Evolutionary conservation across 1,284 basidiomycete species (phyloP).

Genomic region (Hemileia vastatrix): DNA sequence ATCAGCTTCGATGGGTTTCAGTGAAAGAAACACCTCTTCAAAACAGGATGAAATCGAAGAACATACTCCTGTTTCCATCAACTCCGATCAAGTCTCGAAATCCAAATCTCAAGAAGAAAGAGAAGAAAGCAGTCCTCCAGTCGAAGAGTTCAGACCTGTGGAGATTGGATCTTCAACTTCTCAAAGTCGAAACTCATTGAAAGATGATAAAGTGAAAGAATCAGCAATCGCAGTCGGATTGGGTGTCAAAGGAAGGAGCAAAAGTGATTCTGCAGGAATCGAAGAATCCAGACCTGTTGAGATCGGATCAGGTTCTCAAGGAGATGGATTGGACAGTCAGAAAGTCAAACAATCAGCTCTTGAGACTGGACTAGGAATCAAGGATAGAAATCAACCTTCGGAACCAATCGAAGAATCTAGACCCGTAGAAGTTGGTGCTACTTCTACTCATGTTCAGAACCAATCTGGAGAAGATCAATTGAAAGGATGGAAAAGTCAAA

Average conservation of each 20-base stretch:
- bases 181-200: no score
- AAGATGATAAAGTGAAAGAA: background rate
- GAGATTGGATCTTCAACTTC: no score
- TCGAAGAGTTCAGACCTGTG: no score
- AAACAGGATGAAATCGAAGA: no score
- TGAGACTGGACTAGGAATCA: background rate
- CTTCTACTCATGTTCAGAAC: background rate
- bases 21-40: no score
- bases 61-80: no score
- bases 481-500: background rate
- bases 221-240: background rate
- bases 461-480: background rate
- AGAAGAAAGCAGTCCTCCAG: no score
- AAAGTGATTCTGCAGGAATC: background rate
- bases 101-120: no score
- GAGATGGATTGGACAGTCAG: background rate
- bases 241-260: background rate
- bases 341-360: background rate
- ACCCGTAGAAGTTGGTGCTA: background rate
- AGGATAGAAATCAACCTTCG: background rate
- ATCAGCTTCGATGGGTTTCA: no score
- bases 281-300: background rate
- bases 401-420: background rate
- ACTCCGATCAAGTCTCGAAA: no score
- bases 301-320: background rate